These are phyloP conservation scores for Aspergillus neotritici DNA, from an alignment of 2,329 filamentous ascomycete species.

Conservation along the genomic window DNA sequence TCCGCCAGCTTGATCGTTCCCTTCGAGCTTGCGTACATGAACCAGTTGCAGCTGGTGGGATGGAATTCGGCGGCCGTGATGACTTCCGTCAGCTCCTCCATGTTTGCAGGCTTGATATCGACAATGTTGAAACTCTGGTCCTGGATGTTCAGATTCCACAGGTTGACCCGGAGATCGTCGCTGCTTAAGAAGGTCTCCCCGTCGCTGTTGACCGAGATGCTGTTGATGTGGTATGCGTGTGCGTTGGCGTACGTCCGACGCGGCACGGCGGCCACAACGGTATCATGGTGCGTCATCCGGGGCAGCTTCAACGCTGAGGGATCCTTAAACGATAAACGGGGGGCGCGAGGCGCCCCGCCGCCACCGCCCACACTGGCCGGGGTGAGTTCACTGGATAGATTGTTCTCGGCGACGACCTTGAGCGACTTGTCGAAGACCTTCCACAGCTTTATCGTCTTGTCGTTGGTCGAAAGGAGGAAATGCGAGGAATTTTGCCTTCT, in stretches of 20 bases:
- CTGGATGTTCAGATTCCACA: slow-evolving; percentile 99
- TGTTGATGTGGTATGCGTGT: slow-evolving; percentile 99
- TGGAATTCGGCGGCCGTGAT: slow-evolving; percentile 98
- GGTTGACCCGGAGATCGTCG: slow-evolving; percentile 93
- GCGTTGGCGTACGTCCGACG: slow-evolving; percentile 96
- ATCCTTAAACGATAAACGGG: slow-evolving; percentile 70
- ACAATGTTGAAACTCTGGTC: slow-evolving; percentile 99
- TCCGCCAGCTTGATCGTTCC: slow-evolving; percentile 98
- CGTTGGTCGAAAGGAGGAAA: slow-evolving; percentile 95
- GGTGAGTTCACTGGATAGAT: slow-evolving; percentile 89
- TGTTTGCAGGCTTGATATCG: slow-evolving; percentile 98
- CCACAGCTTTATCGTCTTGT: slow-evolving; percentile 99
- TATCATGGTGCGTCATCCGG: slow-evolving; percentile 95
- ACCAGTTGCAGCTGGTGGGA: slow-evolving; percentile 96
- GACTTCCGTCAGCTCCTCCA: slow-evolving; percentile 98
- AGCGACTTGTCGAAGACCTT: slow-evolving; percentile 99
- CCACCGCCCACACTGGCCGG: slow-evolving; percentile 66
- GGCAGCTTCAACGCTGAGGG: slow-evolving; percentile 84
- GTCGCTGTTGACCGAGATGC: slow-evolving; percentile 99
- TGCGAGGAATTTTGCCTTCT: slow-evolving; percentile 96
- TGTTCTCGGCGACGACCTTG: slow-evolving; percentile 98
- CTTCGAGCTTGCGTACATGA: slow-evolving; percentile 99
- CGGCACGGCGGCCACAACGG: slow-evolving; percentile 92
- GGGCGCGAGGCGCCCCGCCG: slow-evolving; percentile 68
- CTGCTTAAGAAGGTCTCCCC: slow-evolving; percentile 99